These are phyloP conservation scores for Kwoniella mangroviensis DNA, from an alignment of 768 basidiomycete genomes.

Conservation along the genomic window DNA sequence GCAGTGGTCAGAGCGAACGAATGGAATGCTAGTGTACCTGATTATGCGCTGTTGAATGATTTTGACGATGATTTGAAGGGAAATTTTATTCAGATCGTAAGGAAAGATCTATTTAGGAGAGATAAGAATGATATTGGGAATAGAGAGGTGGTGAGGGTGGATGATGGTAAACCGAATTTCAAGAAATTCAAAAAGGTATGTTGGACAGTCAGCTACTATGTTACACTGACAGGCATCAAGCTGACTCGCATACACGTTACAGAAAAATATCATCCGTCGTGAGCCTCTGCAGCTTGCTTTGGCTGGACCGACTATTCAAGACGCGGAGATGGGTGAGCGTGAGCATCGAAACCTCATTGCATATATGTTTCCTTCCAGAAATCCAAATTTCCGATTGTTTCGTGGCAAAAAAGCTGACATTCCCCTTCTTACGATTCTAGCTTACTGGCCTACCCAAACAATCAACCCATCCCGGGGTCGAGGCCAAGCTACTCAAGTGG, in stretches of 20 bases:
- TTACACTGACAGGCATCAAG: background rate
- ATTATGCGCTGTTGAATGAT: conserved; percentile 48
- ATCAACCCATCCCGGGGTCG: conserved; percentile 8
- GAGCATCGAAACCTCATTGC: conserved; percentile 15
- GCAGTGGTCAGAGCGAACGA: conserved; percentile 25
- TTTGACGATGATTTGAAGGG: conserved; percentile 53
- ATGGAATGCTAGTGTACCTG: conserved; percentile 36
- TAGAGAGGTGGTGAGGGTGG: conserved; percentile 15
- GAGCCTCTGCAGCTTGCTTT: conserved; percentile 44
- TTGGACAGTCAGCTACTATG: background rate
- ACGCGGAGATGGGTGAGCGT: conserved; percentile 49
- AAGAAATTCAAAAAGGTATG: conserved; percentile 58
- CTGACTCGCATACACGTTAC: background rate
- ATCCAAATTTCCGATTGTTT: background rate
- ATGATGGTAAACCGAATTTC: conserved; percentile 52
- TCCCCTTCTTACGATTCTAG: conserved; percentile 16
- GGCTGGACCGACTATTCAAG: conserved; percentile 29
- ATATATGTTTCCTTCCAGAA: background rate
- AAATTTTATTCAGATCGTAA: conserved; percentile 55
- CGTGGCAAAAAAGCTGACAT: background rate
- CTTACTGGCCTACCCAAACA: conserved; percentile 43
- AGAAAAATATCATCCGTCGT: conserved; percentile 46
- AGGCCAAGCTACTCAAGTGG: conserved; percentile 17
- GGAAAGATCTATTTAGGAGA: conserved; percentile 53
- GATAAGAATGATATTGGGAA: conserved; percentile 34